Conservation (phyloP, 2,329 filamentous ascomycete genomes). For the Nannizzia gypsea region DNA sequence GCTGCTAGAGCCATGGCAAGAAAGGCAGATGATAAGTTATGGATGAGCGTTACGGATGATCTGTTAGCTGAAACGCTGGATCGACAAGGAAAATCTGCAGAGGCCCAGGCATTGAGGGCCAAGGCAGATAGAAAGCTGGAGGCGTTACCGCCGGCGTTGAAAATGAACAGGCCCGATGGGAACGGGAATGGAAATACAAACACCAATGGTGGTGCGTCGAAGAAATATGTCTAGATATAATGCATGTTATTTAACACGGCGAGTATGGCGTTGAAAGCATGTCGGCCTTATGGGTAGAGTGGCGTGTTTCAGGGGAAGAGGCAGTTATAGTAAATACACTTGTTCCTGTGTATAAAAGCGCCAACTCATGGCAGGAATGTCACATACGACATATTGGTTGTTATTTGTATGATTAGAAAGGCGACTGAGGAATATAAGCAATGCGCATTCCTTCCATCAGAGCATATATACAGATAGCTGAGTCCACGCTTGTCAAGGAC, state of each 20-base stretch:
- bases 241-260: background rate
- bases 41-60: slow-evolving; percentile 69
- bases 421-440: background rate
- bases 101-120: slow-evolving; percentile 37
- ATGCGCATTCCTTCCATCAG: background rate
- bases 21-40: slow-evolving; percentile 58
- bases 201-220: slow-evolving; percentile 9
- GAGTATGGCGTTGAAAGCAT: background rate
- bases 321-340: background rate
- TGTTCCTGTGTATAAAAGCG: background rate
- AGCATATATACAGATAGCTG: background rate
- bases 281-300: background rate
- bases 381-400: no score
- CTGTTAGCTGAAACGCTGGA: slow-evolving; percentile 67
- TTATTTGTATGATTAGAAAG: no score
- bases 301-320: background rate
- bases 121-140: slow-evolving; percentile 34
- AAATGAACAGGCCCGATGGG: slow-evolving; percentile 14
- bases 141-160: slow-evolving; percentile 28
- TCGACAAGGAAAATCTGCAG: slow-evolving; percentile 51
- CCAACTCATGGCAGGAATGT: background rate
- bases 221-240: slow-evolving; percentile 11
- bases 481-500: background rate
- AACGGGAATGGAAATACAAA: background rate
- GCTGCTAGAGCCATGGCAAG: slow-evolving; percentile 57